Evolutionary conservation across 257 asterid genomes (phyloP).

Genomic region (Solanum chmielewskii): DNA sequence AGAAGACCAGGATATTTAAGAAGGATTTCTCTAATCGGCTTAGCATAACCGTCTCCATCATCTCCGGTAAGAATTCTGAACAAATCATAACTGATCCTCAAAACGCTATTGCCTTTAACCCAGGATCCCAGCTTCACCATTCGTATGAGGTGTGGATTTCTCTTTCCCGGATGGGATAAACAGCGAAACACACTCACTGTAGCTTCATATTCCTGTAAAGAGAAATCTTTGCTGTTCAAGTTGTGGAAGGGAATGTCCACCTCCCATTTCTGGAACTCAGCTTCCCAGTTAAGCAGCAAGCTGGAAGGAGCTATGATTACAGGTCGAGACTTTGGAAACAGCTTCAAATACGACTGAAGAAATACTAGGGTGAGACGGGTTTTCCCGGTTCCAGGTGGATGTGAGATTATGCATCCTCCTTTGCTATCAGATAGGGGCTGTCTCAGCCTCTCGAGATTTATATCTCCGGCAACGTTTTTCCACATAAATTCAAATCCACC

Average conservation of each 20-base stretch:
- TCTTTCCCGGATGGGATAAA: not conserved
- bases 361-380: conserved; percentile 55
- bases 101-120: conserved; percentile 3
- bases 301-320: conserved; percentile 60
- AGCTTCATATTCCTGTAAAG: conserved; percentile 17
- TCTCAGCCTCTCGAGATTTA: conserved; percentile 20
- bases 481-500: conserved; percentile 60
- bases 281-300: conserved; percentile 67
- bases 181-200: not conserved
- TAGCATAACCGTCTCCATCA: not conserved
- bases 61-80: conserved; percentile 37
- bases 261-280: conserved; percentile 48
- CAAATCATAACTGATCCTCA: conserved; percentile 44
- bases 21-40: conserved; percentile 27
- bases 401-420: conserved; percentile 73
- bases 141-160: not conserved
- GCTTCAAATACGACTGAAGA: conserved; percentile 41
- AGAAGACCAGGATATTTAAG: conserved; percentile 47
- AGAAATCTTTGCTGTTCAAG: conserved; percentile 25
- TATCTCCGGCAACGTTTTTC: conserved; percentile 60
- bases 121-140: not conserved
- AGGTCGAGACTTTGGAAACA: conserved; percentile 45
- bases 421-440: conserved; percentile 14
- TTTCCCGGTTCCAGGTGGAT: conserved; percentile 85
- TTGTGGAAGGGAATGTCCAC: conserved; percentile 42